Base-by-base conservation (phyloP, 768 basidiomycete genomes). In the Pleurotus tuber-regium region DNA sequence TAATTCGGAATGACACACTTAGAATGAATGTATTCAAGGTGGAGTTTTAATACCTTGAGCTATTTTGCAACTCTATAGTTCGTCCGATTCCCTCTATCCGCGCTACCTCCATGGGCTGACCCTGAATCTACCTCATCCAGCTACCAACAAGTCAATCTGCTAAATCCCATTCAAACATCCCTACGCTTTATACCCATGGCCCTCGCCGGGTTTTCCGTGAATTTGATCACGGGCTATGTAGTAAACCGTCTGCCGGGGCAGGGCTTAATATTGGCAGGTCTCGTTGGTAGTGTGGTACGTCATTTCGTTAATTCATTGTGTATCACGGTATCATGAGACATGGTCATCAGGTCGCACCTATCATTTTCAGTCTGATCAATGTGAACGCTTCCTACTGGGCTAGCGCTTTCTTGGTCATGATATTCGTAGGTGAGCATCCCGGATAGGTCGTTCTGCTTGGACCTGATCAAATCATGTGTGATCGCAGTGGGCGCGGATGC, bases 151-250 rank as follows among this genome's bases (percentile, higher is more conserved):
- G 62, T 70, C 11, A 56, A 57, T 10, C 57, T 53, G 4, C 56
- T 69, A 4, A 43, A 48, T 31, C 63, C 70, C n/a, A 41, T 69
- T 21, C 55, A 66, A 42, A 68, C 70, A 5, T 63, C 69, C 14
- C 59, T 70, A 10, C 58, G 63, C 7, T 61, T 67, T 36, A 56
- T 70, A 8, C 69, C 70, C 8, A 67, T 68, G 63, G 66, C 64
- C 19, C 52, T 69, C 18, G 59, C 66, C 28, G 57, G 66, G 12
- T 42, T 61, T n/a, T 24, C 53, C 21, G 54, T 57, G 48, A 61
- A 59, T 26, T 14, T 61, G 30, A 39, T 58, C 30, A 53, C 57
- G 7, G 57, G 57, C 36, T 60, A 43, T 53, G 36, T 63, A 23
- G 59, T 68, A 30, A 58, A 55, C 26, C 51, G 56, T n/a, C 60